Conservation (phyloP, 495 filamentous ascomycete species). For the Hypoxylon perforatum region DNA sequence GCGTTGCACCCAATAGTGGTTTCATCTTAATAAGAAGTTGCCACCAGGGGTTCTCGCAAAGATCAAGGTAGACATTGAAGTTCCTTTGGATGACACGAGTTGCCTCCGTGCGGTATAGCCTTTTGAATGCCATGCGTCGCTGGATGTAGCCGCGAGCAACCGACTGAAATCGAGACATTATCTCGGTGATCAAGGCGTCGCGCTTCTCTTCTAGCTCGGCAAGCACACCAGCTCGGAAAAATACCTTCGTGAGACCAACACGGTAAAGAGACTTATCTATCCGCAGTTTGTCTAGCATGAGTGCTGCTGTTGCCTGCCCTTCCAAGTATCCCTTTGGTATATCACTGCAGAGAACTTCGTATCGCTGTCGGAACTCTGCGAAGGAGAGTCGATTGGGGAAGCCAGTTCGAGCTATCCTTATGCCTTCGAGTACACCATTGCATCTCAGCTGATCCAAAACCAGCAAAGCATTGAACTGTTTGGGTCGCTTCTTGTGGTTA, state of each 20-base stretch:
- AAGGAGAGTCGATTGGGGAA: constrained; percentile 96
- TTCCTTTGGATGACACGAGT: constrained; percentile 95
- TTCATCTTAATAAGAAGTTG: constrained; percentile 94
- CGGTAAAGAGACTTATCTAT: constrained; percentile 89
- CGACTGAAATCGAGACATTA: constrained; percentile 94
- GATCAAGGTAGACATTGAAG: constrained; percentile 86
- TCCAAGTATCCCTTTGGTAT: constrained; percentile 94
- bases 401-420: constrained; percentile 96
- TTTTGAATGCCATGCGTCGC: constrained; percentile 87
- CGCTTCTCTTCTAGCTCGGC: constrained; percentile 96
- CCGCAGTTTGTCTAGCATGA: constrained; percentile 90
- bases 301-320: constrained; percentile 82
- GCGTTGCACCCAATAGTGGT: constrained; percentile 89
- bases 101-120: constrained; percentile 92
- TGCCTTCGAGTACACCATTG: constrained; percentile 98
- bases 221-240: constrained; percentile 96
- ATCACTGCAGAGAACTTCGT: constrained; percentile 92
- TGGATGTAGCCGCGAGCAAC: constrained; percentile 89
- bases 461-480: constrained; percentile 86
- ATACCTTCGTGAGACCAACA: constrained; percentile 96
- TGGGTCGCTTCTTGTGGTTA: constrained; percentile 98
- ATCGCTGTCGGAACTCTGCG: constrained; percentile 92
- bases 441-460: constrained; percentile 96
- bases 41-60: constrained; percentile 97
- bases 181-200: constrained; percentile 89